Base-by-base conservation (phyloP, 225 moss, liverwort and hornwort species). In the Sphagnum contortum region DNA sequence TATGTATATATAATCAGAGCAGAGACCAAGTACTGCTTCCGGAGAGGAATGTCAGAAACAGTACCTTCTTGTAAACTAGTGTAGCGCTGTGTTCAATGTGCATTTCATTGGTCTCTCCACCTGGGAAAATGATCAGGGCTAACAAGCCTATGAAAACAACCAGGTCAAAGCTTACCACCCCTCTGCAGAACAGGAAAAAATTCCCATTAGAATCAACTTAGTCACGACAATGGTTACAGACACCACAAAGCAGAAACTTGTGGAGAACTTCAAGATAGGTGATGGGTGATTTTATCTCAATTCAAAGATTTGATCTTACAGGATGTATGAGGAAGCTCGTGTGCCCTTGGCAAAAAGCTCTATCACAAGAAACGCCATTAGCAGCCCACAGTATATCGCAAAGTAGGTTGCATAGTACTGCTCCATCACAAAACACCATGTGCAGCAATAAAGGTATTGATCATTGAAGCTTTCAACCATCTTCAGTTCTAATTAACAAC, bases 331-430 rank as follows among this genome's bases (percentile, higher is more conserved):
- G 66, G 85, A 65, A n/a, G 82, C 57, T 13, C 67, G 69, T 29
- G 88, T 77, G 55, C 87, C 84, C 55, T 73, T 80, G 44, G 93
- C 83, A 55, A 98, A 93, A 5, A 98, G 72, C 73, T 82, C 79
- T 74, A 93, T 90, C n/a, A 93, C 74, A 49, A 98, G 77, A 66
- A 79, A 91, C 4, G 82, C 90, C 87, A 98, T 81, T 60, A 93
- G 79, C 47, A 98, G 71, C 6, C 85, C 90, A 73, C 96, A 98
- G 67, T 98, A 98, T 3, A 89, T 9, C 29, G 88, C 83, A 71
- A 92, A 98, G 69, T 90, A 98, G 63, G 77, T 76, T 64, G 96
- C 93, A 73, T 91, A 98, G 70, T 91, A 89, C 96, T 98, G 87
- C 74, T 72, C 47, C 50, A 64, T 72, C 45, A 65, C 8, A 65